phyloP scores from a whole-genome alignment of 176 grass and related monocot species.

The Oryza meridionalis region DNA sequence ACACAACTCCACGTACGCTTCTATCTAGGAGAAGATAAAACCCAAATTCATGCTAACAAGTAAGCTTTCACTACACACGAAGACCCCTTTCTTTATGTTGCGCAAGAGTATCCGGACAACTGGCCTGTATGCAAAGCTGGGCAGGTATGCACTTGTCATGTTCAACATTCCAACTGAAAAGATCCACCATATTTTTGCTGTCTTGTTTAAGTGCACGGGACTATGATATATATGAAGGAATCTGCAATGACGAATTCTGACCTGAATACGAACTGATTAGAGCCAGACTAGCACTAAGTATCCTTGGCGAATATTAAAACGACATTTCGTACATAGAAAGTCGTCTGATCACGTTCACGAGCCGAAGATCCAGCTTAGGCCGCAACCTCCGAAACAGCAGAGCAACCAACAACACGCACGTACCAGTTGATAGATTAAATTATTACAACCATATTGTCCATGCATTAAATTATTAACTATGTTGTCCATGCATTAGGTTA shows the following conservation, averaged over 20 bases:
- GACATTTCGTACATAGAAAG: slow-evolving; percentile 14
- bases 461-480: not conserved
- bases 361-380: slow-evolving; percentile 28
- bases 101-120: slow-evolving; percentile 48
- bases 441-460: not conserved
- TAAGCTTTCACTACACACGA: slow-evolving; percentile 4
- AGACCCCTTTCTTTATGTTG: slow-evolving; percentile 23
- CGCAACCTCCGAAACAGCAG: slow-evolving; percentile 28
- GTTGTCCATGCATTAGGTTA: not conserved
- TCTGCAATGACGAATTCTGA: not conserved
- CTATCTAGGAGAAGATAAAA: not conserved
- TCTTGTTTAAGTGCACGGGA: slow-evolving; percentile 26
- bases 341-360: slow-evolving; percentile 22
- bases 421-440: not conserved
- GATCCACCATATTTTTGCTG: not conserved
- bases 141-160: not conserved
- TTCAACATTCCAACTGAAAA: slow-evolving; percentile 31
- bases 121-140: slow-evolving; percentile 46
- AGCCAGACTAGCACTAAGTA: not conserved
- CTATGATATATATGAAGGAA: slow-evolving; percentile 21
- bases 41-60: not conserved
- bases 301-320: not conserved
- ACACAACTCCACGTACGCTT: not conserved
- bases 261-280: slow-evolving; percentile 23
- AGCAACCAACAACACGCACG: slow-evolving; percentile 13